phyloP scores from a whole-genome alignment of 371 early-diverging fungal genomes.

The Mortierella sp. region DNA sequence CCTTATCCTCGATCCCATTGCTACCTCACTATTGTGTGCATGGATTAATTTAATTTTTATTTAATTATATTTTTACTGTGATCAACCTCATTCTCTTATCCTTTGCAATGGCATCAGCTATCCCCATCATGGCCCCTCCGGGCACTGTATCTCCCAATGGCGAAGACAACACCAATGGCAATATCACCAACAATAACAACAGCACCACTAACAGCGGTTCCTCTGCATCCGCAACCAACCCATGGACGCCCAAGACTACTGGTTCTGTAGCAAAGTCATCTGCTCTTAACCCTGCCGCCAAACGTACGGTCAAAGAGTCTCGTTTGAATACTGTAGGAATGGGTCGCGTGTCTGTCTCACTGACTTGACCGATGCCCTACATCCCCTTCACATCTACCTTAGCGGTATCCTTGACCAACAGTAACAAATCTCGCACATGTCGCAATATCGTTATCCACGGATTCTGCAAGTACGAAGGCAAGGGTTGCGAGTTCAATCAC shows the following conservation, averaged over 20 bases:
- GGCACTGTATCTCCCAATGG: conserved; percentile 38
- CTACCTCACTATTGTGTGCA: neutral
- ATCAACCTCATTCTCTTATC: neutral
- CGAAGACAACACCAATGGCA: conserved; percentile 12
- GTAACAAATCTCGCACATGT: conserved; percentile 71
- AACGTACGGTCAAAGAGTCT: conserved; percentile 56
- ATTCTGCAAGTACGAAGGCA: conserved; percentile 86
- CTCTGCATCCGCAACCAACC: conserved; percentile 18
- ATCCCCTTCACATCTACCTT: conserved; percentile 3
- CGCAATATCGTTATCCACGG: conserved; percentile 90
- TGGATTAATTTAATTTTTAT: neutral
- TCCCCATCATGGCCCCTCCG: conserved; percentile 70
- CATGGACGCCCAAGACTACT: conserved; percentile 41
- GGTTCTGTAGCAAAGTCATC: conserved; percentile 31
- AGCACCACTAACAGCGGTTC: neutral
- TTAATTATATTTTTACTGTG: conserved; percentile 11
- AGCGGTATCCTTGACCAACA: conserved; percentile 55
- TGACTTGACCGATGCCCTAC: conserved; percentile 1
- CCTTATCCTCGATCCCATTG: conserved; percentile 1
- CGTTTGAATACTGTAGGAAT: conserved; percentile 1
- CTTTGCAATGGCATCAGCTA: conserved; percentile 64
- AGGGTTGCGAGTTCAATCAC: conserved; percentile 91
- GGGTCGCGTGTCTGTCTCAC: conserved; percentile 5
- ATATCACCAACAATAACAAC: neutral
- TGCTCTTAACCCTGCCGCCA: conserved; percentile 32